A percentile compares a stretch with the other conserved stretches of the same genome.
phyloP scores from a whole-genome alignment of 1,284 basidiomycete species.

The Marasmius sp. region DNA sequence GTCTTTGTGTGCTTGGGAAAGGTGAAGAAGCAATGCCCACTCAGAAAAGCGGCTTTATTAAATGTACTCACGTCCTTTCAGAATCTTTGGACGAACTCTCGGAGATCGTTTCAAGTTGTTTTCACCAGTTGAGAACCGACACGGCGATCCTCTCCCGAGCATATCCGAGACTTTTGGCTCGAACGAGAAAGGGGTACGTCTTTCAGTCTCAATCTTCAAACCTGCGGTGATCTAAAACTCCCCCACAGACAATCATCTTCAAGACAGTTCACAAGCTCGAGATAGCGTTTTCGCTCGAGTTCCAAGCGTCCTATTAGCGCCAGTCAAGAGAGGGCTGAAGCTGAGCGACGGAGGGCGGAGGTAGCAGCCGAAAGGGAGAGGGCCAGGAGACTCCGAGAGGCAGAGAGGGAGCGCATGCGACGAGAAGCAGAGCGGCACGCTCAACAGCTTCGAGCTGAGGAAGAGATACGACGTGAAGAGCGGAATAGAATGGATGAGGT shows the following conservation, averaged over 20 bases:
- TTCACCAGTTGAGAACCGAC: slow-evolving; percentile 74
- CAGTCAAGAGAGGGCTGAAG: no score
- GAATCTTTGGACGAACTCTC: slow-evolving; percentile 84
- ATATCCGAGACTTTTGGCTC: slow-evolving; percentile 77
- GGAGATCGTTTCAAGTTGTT: slow-evolving; percentile 73
- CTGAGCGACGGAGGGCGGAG: no score
- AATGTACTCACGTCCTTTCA: slow-evolving; percentile 26
- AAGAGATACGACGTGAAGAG: slow-evolving; percentile 18
- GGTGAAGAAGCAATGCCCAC: slow-evolving; percentile 42
- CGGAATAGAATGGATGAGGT: slow-evolving; percentile 32
- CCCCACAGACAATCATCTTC: slow-evolving; percentile 72
- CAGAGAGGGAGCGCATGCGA: no score
- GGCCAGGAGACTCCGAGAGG: no score
- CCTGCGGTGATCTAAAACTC: neutral
- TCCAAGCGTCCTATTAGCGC: slow-evolving; percentile 78
- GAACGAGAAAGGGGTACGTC: slow-evolving; percentile 55
- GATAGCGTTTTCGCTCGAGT: slow-evolving; percentile 86
- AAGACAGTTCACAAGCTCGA: slow-evolving; percentile 89
- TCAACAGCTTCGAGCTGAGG: no score
- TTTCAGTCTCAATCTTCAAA: no score
- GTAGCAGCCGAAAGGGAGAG: no score
- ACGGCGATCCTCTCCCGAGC: slow-evolving; percentile 60
- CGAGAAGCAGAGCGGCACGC: no score
- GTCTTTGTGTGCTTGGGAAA: slow-evolving; percentile 87
- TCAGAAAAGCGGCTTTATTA: neutral